Evolutionary conservation across 2,329 filamentous ascomycete genomes (phyloP).

Genomic region (Fusarium tanahbumbuense): DNA sequence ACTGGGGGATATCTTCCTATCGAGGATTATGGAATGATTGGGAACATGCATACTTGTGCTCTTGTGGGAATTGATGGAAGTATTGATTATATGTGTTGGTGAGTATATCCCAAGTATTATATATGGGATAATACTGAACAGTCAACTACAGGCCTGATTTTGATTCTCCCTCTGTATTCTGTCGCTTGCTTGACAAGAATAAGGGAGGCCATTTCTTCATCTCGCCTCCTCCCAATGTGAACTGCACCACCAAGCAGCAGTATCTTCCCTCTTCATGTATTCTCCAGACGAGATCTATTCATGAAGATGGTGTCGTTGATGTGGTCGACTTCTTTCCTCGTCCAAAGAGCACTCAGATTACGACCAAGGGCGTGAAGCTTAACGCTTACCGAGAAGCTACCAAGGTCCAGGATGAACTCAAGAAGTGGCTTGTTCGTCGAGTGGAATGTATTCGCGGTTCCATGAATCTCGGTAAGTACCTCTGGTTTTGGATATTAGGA

Average conservation of each 20-base stretch:
- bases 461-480: constrained; percentile 65
- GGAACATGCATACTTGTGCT: constrained; percentile 83
- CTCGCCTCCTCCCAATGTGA: constrained; percentile 61
- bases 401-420: constrained; percentile 70
- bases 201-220: constrained; percentile 81
- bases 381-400: constrained; percentile 66
- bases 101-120: constrained; percentile 38
- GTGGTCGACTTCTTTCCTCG: constrained; percentile 81
- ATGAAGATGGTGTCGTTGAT: constrained; percentile 79
- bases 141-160: constrained; percentile 72
- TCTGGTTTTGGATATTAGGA: not conserved
- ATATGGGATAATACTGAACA: not conserved
- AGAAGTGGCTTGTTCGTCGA: constrained; percentile 76
- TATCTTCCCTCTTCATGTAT: constrained; percentile 82
- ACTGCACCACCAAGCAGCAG: constrained; percentile 79
- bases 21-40: constrained; percentile 83
- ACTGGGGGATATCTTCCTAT: constrained; percentile 68
- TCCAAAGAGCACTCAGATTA: constrained; percentile 68
- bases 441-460: constrained; percentile 78
- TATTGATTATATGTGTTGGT: constrained; percentile 83
- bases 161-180: constrained; percentile 81
- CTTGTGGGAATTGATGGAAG: constrained; percentile 80
- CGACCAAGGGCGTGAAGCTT: constrained; percentile 60
- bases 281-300: constrained; percentile 80
- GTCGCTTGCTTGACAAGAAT: constrained; percentile 77